Conservation (phyloP, 371 early-diverging fungal species). For the Aphelidium insulamus region DNA sequence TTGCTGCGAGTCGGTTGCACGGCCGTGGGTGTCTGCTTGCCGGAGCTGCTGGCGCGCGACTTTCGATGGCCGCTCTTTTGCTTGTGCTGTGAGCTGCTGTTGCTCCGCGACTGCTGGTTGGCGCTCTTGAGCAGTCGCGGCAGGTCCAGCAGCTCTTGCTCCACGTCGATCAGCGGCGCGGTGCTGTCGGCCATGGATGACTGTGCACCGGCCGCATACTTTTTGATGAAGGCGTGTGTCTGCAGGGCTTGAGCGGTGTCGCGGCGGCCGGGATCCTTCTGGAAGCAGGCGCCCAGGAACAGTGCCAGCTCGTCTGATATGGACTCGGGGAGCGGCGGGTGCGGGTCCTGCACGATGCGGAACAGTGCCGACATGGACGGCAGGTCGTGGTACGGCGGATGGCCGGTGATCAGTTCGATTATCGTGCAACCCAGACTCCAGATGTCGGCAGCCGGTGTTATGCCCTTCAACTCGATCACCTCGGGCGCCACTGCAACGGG, state of each 20-base stretch:
- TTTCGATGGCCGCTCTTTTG: no score
- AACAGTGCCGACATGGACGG: conserved; percentile 69
- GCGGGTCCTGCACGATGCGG: conserved; percentile 68
- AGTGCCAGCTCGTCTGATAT: conserved; percentile 49
- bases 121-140: no score
- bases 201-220: no score
- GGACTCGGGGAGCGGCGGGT: conserved; percentile 60
- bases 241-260: conserved; percentile 40
- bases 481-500: conserved; percentile 77
- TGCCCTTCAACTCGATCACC: conserved; percentile 62
- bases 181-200: no score
- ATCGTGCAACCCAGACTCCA: conserved; percentile 77
- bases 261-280: conserved; percentile 44
- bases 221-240: conserved; percentile 41
- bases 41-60: no score
- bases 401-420: conserved; percentile 61
- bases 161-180: no score
- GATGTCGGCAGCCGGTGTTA: conserved; percentile 61
- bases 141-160: no score
- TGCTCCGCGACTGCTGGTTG: no score
- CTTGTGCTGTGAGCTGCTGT: no score
- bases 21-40: no score
- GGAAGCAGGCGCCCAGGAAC: conserved; percentile 56
- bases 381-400: conserved; percentile 61
- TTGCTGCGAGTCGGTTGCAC: no score